phyloP scores from a whole-genome alignment of 2,329 filamentous ascomycete species.

The Intubia oerlemansii region DNA sequence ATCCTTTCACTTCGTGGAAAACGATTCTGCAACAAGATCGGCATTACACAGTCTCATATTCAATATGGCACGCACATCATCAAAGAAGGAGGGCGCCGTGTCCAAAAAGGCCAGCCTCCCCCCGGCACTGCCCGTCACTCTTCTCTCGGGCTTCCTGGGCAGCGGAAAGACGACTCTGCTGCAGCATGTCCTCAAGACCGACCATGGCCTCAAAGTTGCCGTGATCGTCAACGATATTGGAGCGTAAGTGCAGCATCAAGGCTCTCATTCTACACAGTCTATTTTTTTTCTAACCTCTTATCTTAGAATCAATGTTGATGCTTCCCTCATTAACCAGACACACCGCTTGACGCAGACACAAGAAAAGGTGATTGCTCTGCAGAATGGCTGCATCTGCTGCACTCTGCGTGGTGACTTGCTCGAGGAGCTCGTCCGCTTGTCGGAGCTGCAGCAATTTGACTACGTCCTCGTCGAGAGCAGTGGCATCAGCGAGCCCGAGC shows the following conservation, averaged over 20 bases:
- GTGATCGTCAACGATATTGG: constrained; percentile 58
- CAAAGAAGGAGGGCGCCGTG: too few species aligned
- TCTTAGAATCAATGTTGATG: constrained; percentile 40
- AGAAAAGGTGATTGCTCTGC: constrained; percentile 44
- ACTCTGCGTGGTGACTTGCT: constrained; percentile 50
- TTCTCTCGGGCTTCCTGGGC: constrained; percentile 15
- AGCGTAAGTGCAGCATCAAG: constrained; percentile 21
- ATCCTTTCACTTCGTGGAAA: too few species aligned
- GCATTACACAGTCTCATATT: too few species aligned
- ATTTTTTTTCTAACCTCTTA: too few species aligned
- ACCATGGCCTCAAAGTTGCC: constrained; percentile 47
- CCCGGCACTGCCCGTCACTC: neutral
- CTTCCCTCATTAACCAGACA: constrained; percentile 33
- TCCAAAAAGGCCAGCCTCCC: too few species aligned
- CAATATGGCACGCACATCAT: too few species aligned
- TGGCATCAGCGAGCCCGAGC: constrained; percentile 51
- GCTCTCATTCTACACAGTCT: too few species aligned
- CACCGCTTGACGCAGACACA: constrained; percentile 34
- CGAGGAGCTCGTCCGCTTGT: constrained; percentile 43
- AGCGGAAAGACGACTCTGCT: constrained; percentile 52
- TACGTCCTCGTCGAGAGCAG: constrained; percentile 54
- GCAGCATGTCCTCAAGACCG: constrained; percentile 42
- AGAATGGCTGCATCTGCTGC: constrained; percentile 61
- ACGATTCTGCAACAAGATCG: too few species aligned
- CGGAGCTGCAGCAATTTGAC: constrained; percentile 41